These are phyloP conservation scores for Simmondsia chinensis DNA, from an alignment of 148 eudicot species.

Conservation along the genomic window DNA sequence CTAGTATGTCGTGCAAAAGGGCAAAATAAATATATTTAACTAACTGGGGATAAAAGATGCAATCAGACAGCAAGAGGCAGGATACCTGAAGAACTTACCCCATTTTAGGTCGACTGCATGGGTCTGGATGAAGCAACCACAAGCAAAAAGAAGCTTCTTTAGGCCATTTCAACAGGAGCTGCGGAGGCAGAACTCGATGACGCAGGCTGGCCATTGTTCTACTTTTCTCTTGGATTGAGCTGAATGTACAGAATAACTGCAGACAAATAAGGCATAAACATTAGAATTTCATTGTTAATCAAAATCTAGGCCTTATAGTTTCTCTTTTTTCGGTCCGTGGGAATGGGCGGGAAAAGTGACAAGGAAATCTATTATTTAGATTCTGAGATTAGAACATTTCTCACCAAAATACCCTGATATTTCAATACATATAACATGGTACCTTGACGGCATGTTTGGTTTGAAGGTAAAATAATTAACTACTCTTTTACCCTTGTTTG, in stretches of 20 bases:
- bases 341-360: too few species aligned
- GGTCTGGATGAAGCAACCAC: conserved; percentile 95
- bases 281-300: conserved; percentile 5
- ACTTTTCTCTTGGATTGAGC: conserved; percentile 76
- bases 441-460: too few species aligned
- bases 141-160: conserved; percentile 98
- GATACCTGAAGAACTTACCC: conserved; percentile 24
- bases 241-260: conserved; percentile 81
- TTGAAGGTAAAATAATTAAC: too few species aligned
- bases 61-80: neutral
- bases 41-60: neutral
- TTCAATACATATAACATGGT: too few species aligned
- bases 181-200: conserved; percentile 96
- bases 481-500: too few species aligned
- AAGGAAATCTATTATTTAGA: too few species aligned
- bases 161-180: conserved; percentile 82
- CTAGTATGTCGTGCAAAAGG: too few species aligned
- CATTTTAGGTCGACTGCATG: conserved; percentile 74
- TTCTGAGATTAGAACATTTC: too few species aligned
- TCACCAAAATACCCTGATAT: too few species aligned
- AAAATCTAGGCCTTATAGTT: too few species aligned
- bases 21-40: too few species aligned
- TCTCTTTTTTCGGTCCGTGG: too few species aligned
- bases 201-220: conserved; percentile 80
- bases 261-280: conserved; percentile 6